Conservation (phyloP, 805 yeast genomes). For the Ogataea wickerhamii region DNA sequence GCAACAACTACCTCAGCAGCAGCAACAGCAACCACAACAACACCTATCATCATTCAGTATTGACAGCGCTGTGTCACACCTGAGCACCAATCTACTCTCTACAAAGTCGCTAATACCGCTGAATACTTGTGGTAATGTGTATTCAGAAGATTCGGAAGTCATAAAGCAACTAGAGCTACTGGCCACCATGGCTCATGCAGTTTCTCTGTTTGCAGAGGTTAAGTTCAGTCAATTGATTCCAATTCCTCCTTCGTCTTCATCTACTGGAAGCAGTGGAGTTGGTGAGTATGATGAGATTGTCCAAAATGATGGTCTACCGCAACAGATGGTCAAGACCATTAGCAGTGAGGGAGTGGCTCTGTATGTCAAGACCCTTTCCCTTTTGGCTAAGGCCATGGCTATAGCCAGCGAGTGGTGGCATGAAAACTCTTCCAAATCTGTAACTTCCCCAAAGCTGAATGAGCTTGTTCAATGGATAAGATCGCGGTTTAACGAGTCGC, state of each 20-base stretch:
- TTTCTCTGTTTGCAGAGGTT: conserved; percentile 84
- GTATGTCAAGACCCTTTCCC: conserved; percentile 77
- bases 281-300: conserved; percentile 24
- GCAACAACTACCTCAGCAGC: conserved; percentile 15
- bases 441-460: conserved; percentile 47
- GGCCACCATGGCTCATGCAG: conserved; percentile 89
- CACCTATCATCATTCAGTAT: conserved; percentile 19
- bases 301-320: conserved; percentile 48
- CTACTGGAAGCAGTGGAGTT: conserved; percentile 9
- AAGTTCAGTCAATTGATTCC: conserved; percentile 85
- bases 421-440: conserved; percentile 32
- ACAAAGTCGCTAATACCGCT: conserved; percentile 24
- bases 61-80: conserved; percentile 16
- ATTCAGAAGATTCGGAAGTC: conserved; percentile 35
- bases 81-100: conserved; percentile 15
- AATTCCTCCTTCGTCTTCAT: conserved; percentile 49
- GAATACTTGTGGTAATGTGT: conserved; percentile 21
- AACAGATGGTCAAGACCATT: conserved; percentile 51
- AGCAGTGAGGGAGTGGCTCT: conserved; percentile 85
- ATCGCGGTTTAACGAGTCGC: conserved; percentile 79
- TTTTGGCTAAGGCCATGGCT: conserved; percentile 83
- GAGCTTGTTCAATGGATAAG: conserved; percentile 89
- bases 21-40: conserved; percentile 9
- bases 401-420: conserved; percentile 91
- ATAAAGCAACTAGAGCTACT: conserved; percentile 58